Conservation (phyloP, 768 basidiomycete genomes). For the Tulasnella sp. region DNA sequence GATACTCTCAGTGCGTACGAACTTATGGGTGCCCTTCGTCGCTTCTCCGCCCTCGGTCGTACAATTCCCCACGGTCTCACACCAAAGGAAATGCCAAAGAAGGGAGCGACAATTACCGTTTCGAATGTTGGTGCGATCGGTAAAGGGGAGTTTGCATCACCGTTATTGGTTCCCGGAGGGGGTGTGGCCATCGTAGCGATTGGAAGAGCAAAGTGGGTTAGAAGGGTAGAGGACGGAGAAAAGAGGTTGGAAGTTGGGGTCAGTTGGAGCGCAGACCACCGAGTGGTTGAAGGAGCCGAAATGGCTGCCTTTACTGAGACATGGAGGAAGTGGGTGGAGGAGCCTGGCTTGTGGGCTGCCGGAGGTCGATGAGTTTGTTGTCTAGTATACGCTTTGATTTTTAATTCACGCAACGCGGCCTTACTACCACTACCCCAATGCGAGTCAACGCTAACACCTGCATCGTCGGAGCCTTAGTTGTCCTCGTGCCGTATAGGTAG, state of each 20-base stretch:
- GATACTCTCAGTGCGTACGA: conserved; percentile 61
- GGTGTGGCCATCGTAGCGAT: conserved; percentile 85
- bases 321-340: conserved; percentile 81
- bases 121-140: conserved; percentile 85
- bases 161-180: conserved; percentile 78
- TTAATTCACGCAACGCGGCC: background rate
- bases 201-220: conserved; percentile 70
- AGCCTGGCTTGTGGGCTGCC: conserved; percentile 68
- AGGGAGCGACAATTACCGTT: conserved; percentile 78
- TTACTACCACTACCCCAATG: conserved; percentile 49
- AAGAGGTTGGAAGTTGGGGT: conserved; percentile 63
- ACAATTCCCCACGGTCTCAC: conserved; percentile 68
- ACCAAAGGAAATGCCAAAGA: conserved; percentile 68
- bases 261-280: conserved; percentile 86
- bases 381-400: background rate
- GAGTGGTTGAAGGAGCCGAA: conserved; percentile 88
- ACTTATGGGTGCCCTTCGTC: conserved; percentile 63
- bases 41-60: conserved; percentile 66
- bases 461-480: conserved; percentile 65
- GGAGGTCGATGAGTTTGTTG: conserved; percentile 42
- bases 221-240: conserved; percentile 47
- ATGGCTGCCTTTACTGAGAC: conserved; percentile 84
- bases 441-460: conserved; percentile 65
- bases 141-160: conserved; percentile 66
- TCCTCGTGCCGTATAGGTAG: conserved; percentile 80